Base-by-base conservation (phyloP, 495 filamentous ascomycete genomes). In the Daldinia concentrica region DNA sequence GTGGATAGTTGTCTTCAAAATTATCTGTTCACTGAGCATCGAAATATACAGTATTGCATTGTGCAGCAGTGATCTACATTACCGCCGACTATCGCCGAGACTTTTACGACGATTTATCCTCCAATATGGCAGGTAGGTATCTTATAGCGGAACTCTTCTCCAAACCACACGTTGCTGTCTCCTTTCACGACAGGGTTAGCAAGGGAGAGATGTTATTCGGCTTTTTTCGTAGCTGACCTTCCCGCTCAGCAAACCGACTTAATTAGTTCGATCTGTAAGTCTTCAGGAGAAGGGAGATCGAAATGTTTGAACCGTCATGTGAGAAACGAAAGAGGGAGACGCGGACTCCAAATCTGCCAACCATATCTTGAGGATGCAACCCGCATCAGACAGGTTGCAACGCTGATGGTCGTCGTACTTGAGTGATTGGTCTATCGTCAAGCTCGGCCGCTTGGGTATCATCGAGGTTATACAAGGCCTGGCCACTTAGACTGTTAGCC, bases 61-160 rank as follows among this genome's bases (percentile, higher is more conserved):
- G 22, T 50, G 37, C 36, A 17, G 37, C 41, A 62, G 17, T 58
- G 69, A 68, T 64, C 64, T 67, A 30, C 69, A 52, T 60, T 68
- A 32, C 64, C 48, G 26, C 69, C 64, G 64, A 67, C 69, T 52
- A 45, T 63, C 62, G 52, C 69, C 64, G 69, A 68, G 43, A 43
- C 45, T 45, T 48, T 67, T 51, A 27, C 34, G 7, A 58, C 54
- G 58, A 72, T 72, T 62, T 26, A 37, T 45, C 51, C 9, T 71
- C 58, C 14, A 67, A 67, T 72, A 58, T 14, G 69, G 56, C 64
- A 72, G 69, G 69, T 60, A 60, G n/a, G n/a, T n/a, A n/a, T n/a
- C n/a, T n/a, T 26, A 29, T 30, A 41, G 4, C 26, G 17, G 30
- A 22, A 36, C 6, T 26, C 43, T 19, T 48, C 17, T 48, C 43